Conservation (phyloP, 768 basidiomycete species). For the Lactifluus rugatus region DNA sequence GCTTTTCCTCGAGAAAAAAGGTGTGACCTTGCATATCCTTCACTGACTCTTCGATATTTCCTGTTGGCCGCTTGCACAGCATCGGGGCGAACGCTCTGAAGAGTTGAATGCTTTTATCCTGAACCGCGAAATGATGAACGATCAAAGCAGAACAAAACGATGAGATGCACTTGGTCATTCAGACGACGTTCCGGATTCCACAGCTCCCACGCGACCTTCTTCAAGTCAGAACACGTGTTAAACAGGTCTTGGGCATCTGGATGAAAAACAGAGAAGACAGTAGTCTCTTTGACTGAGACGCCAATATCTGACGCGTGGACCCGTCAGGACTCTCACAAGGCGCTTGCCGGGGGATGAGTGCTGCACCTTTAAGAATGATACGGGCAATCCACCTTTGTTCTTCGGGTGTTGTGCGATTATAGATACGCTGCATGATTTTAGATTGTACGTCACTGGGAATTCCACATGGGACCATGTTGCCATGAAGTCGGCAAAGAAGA, state of each 20-base stretch:
- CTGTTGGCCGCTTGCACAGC: slow-evolving; percentile 83
- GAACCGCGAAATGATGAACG: neutral
- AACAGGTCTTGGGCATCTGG: slow-evolving; percentile 90
- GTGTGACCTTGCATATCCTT: slow-evolving; percentile 69
- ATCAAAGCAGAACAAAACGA: neutral
- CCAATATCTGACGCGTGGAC: slow-evolving; percentile 56
- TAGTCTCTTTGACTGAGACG: slow-evolving; percentile 90
- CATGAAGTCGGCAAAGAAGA: neutral
- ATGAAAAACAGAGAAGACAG: slow-evolving; percentile 85
- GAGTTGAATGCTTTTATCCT: slow-evolving; percentile 80
- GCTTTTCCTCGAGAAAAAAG: slow-evolving; percentile 93
- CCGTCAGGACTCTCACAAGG: neutral
- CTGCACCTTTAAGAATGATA: slow-evolving; percentile 83
- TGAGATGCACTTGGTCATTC: slow-evolving; percentile 41
- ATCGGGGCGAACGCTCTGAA: slow-evolving; percentile 90
- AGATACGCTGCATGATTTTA: slow-evolving; percentile 64
- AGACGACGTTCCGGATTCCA: slow-evolving; percentile 65
- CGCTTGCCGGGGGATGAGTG: neutral
- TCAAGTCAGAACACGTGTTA: slow-evolving; percentile 94
- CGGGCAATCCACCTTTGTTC: slow-evolving; percentile 96
- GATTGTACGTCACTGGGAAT: slow-evolving; percentile 60
- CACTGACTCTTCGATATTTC: slow-evolving; percentile 72
- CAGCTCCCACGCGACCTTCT: slow-evolving; percentile 85
- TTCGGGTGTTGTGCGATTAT: slow-evolving; percentile 69
- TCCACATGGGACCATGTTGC: neutral